These are phyloP conservation scores for Cornus suecica DNA, from an alignment of 148 eudicot genomes.

Conservation along the genomic window DNA sequence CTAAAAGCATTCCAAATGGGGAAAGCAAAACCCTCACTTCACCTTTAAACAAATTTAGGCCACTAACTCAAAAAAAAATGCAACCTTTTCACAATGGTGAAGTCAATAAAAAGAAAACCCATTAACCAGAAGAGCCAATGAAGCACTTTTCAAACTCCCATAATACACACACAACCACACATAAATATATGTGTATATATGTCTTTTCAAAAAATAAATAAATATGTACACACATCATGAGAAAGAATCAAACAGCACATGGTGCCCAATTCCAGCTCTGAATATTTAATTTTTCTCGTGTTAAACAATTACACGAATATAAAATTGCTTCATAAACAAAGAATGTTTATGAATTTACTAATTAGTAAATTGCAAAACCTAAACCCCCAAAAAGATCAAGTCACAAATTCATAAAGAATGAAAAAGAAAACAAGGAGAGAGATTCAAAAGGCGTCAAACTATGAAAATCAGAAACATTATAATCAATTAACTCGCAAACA, in stretches of 20 bases:
- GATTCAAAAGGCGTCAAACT: too few species aligned
- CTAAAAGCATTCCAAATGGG: constrained; percentile 7
- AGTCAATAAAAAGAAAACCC: not conserved
- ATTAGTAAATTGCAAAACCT: not conserved
- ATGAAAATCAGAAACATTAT: too few species aligned
- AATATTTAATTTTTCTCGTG: not conserved
- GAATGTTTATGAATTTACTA: not conserved
- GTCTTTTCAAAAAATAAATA: too few species aligned
- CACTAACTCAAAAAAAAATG: not conserved
- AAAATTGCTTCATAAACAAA: too few species aligned
- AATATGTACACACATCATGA: too few species aligned
- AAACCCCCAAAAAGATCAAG: not conserved
- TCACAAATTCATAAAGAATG: too few species aligned
- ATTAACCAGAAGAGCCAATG: not conserved
- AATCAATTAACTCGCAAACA: too few species aligned
- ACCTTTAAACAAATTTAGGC: not conserved
- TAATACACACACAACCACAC: constrained; percentile 20
- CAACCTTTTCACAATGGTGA: not conserved
- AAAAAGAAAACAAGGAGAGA: too few species aligned
- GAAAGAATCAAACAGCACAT: constrained; percentile 6
- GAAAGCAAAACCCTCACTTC: constrained; percentile 11
- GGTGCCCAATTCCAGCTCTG: constrained; percentile 1
- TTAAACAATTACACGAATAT: not conserved
- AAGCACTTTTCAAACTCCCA: not conserved
- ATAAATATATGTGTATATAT: too few species aligned